Conservation (phyloP, 768 basidiomycete species). For the Lyophyllum decastes region DNA sequence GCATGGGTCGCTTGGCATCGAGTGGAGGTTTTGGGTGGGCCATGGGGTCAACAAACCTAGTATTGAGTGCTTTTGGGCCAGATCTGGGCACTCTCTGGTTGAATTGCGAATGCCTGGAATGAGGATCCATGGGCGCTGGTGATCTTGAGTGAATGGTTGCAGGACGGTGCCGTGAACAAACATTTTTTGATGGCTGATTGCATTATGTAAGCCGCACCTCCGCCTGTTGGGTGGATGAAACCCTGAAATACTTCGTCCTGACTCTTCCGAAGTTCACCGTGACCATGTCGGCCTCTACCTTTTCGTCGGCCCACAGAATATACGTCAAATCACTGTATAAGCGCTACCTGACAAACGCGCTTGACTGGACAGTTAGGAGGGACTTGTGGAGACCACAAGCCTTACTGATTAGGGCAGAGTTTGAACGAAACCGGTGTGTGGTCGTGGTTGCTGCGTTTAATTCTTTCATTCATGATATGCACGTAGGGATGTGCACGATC, state of each 20-base stretch:
- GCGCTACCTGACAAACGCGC: conserved; percentile 79
- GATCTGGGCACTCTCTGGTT: conserved; percentile 72
- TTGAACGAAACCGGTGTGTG: conserved; percentile 87
- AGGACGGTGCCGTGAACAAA: conserved; percentile 3
- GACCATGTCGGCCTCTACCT: conserved; percentile 60
- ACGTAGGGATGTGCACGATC: conserved; percentile 78
- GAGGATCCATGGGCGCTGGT: conserved; percentile 63
- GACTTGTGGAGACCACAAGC: conserved; percentile 88
- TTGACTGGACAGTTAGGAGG: conserved; percentile 88
- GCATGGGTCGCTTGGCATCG: conserved; percentile 40
- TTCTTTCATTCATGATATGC: conserved; percentile 2
- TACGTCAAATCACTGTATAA: conserved; percentile 93
- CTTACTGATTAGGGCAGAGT: conserved; percentile 85
- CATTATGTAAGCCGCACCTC: conserved; percentile 4
- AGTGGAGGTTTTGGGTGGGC: conserved; percentile 36
- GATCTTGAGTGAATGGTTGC: conserved; percentile 5
- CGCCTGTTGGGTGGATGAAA: not conserved
- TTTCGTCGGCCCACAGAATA: conserved; percentile 73
- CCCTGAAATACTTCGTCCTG: conserved; percentile 6
- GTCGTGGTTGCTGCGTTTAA: not conserved
- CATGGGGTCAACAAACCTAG: conserved; percentile 45
- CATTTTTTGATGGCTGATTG: conserved; percentile 21
- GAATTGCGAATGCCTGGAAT: conserved; percentile 74
- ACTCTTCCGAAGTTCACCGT: conserved; percentile 8
- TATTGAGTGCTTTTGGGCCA: conserved; percentile 52